These are phyloP conservation scores for Solanum aculeatissimum DNA, from an alignment of 305 asterid species.

Conservation along the genomic window DNA sequence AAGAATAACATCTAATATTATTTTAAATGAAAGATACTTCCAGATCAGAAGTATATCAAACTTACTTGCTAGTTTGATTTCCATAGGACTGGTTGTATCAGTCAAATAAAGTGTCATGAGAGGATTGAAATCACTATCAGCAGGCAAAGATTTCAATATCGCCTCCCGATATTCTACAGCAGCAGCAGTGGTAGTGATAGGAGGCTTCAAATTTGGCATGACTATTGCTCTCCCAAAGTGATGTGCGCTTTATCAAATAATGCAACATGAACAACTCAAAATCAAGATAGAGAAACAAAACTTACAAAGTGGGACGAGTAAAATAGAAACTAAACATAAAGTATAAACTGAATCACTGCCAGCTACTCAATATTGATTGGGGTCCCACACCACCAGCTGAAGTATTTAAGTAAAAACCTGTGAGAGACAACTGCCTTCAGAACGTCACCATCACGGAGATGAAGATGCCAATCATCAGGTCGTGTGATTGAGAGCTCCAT, in stretches of 20 bases:
- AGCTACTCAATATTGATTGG: neutral
- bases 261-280: neutral
- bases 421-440: constrained; percentile 70
- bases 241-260: constrained; percentile 37
- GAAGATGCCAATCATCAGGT: constrained; percentile 99
- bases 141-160: constrained; percentile 62
- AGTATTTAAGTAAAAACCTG: constrained; percentile 34
- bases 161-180: constrained; percentile 63
- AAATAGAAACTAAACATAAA: neutral
- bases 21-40: neutral
- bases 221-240: constrained; percentile 87
- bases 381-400: neutral
- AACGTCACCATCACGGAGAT: constrained; percentile 92
- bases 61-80: constrained; percentile 85
- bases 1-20: neutral
- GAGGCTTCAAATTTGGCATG: constrained; percentile 91
- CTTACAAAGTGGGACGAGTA: neutral
- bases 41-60: neutral
- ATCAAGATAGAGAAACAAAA: neutral
- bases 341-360: neutral
- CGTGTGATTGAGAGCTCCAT: constrained; percentile 72
- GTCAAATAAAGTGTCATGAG: constrained; percentile 96
- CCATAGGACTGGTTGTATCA: constrained; percentile 63
- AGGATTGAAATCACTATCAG: constrained; percentile 52
- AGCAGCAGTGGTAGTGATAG: constrained; percentile 73